A percentile compares a stretch with the other conserved stretches of the same genome.
Conservation (phyloP, 1,284 basidiomycete species). For the Boletellus deceptivus region DNA sequence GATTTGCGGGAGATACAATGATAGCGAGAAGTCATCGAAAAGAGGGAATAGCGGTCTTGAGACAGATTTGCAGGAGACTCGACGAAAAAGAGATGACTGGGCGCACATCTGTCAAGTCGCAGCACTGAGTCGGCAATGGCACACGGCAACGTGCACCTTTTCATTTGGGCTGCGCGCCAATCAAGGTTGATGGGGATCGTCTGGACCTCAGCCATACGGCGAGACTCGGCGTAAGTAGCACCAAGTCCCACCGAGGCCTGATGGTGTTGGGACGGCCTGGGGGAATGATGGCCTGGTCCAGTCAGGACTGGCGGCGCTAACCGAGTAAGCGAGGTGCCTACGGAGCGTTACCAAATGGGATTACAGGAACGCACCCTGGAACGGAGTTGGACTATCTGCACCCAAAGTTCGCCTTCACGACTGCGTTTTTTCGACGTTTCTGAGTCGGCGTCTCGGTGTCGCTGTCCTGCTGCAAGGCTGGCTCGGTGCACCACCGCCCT, state of each 20-base stretch:
- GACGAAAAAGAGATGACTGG: conserved; percentile 21
- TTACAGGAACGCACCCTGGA: conserved; percentile 25
- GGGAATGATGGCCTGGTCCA: background rate
- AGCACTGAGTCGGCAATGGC: conserved; percentile 15
- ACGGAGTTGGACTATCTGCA: conserved; percentile 20
- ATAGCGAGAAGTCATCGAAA: conserved; percentile 42
- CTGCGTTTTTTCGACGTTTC: conserved; percentile 29
- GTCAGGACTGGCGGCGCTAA: conserved; percentile 1
- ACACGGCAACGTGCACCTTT: conserved; percentile 23
- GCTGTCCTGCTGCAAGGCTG: conserved; percentile 6
- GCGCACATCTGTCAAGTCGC: conserved; percentile 14
- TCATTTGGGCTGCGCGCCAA: conserved; percentile 27
- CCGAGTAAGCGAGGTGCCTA: conserved; percentile 18
- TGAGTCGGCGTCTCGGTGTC: conserved; percentile 12
- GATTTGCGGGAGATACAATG: conserved; percentile 54
- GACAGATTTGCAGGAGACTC: conserved; percentile 46
- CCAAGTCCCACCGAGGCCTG: background rate
- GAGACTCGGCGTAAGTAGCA: background rate
- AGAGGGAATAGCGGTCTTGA: conserved; percentile 40
- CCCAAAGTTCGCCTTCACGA: conserved; percentile 16
- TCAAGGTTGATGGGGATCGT: conserved; percentile 12
- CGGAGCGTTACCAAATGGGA: conserved; percentile 25
- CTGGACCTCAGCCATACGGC: conserved; percentile 2
- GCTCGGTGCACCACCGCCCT: conserved; percentile 10
- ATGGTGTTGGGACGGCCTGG: background rate